A percentile compares a stretch with the other conserved stretches of the same genome.
phyloP scores from a whole-genome alignment of 1,139 yeast genomes.

The Citeromyces siamensis region DNA sequence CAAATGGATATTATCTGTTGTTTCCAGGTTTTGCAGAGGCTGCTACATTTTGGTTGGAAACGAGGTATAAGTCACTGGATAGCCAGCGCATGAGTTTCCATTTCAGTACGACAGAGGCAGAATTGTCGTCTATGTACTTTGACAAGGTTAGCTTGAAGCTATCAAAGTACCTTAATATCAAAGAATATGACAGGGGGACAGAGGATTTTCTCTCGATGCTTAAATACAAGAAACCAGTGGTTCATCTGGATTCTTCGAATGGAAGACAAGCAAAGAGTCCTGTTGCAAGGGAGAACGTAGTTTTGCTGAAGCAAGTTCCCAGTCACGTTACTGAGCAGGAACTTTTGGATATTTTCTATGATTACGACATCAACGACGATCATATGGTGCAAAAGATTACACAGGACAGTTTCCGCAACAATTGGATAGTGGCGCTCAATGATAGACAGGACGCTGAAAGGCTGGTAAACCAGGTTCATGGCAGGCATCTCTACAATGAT shows the following conservation, averaged over 20 bases:
- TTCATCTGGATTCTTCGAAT: too few species aligned
- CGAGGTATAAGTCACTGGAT: constrained; percentile 32
- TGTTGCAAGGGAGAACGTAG: constrained; percentile 12
- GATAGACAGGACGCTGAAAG: constrained; percentile 35
- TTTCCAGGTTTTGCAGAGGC: constrained; percentile 38
- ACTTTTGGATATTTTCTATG: constrained; percentile 25
- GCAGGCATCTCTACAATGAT: constrained; percentile 26
- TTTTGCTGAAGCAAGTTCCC: constrained; percentile 19
- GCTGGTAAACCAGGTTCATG: constrained; percentile 43
- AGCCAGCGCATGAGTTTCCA: constrained; percentile 33
- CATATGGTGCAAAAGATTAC: constrained; percentile 19
- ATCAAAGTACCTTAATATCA: constrained; percentile 4
- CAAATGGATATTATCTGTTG: constrained; percentile 37
- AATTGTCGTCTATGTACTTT: constrained; percentile 8
- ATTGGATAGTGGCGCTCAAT: constrained; percentile 35
- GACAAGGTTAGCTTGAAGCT: constrained; percentile 9
- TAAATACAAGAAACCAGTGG: neutral
- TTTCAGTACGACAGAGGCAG: constrained; percentile 23
- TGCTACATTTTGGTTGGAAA: constrained; percentile 34
- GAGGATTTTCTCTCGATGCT: neutral
- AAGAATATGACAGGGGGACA: neutral
- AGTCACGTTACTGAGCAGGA: constrained; percentile 16
- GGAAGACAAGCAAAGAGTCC: constrained; percentile 4
- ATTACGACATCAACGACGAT: constrained; percentile 23
- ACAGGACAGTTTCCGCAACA: constrained; percentile 18